Evolutionary conservation across 2,329 filamentous ascomycete genomes (phyloP), one percentile per base, ranked within the genome.

Genomic region (Lecanoromycetidae sp.): DNA sequence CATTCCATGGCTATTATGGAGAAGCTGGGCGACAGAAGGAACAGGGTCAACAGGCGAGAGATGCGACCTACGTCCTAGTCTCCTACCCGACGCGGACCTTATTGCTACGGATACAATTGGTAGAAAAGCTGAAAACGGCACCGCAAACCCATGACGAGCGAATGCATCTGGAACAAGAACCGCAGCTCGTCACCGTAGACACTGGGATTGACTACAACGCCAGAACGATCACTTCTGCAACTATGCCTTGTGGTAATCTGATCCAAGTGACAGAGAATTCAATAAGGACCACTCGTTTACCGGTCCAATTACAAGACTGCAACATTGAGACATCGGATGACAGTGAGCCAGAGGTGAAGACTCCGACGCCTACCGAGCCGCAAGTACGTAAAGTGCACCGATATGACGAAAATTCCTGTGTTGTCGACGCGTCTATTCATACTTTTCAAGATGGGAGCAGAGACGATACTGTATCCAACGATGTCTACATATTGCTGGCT

Each of bases 201-300:
- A 62, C 59, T 29, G 65, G 63, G 4, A 54, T 73, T 34, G 63
- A 69, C 29, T 57, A 66, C n/a, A 57, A 61, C 37, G 54, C 59
- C 5, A 64, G 64, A 53, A 72, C 71, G 3, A 52, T 74, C 23
- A 65, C 67, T 23, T 67, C 65, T 6, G 66, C 63, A 15, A 62
- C 57, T 42, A 61, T 66, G 7, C 50, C 55, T 13, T 54, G 56
- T 4, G 61, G 62, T 23, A 50, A 60, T 6, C 50, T 71, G 10
- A 54, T 70, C 15, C 69, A 71, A 48, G 56, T 72, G 30, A 71
- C 69, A 8, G 56, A 62, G 34, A 56, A 45, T 13, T 60, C 61
- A 7, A 60, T 68, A 13, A 57, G 59, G 32, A 47, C 30, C 20
- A 44, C 39, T 36, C 38, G 32, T 8, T 29, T 46, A 25, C 27